These are phyloP conservation scores for Eucalyptus cloeziana DNA, from an alignment of 345 rosid species.

Conservation along the genomic window DNA sequence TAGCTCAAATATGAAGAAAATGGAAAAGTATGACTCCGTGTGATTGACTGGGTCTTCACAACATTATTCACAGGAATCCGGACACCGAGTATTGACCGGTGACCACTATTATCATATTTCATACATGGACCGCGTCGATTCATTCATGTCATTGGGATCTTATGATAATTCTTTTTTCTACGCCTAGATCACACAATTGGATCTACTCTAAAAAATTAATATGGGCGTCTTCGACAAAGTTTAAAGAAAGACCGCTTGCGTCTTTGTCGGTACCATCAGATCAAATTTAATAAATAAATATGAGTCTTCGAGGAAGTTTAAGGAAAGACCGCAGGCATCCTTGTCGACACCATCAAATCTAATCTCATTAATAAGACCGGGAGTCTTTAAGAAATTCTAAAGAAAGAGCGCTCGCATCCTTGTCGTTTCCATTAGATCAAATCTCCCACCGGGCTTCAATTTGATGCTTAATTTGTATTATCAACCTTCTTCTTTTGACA, in stretches of 20 bases:
- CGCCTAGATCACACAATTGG: neutral
- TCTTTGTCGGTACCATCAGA: neutral
- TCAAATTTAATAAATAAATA: neutral
- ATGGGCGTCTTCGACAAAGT: neutral
- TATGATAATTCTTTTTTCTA: neutral
- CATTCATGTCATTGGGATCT: neutral
- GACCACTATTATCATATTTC: neutral
- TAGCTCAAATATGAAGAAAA: neutral
- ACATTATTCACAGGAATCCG: neutral
- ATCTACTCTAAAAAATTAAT: neutral
- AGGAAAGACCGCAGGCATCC: neutral
- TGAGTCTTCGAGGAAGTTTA: neutral
- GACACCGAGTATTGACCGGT: neutral
- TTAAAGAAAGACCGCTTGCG: neutral
- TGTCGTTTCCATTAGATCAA: neutral
- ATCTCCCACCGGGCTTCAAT: neutral
- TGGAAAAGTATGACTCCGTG: neutral
- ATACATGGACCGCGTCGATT: neutral
- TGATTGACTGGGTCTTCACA: neutral
- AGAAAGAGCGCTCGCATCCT: neutral
- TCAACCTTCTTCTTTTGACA: neutral
- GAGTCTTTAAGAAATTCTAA: neutral
- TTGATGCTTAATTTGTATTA: neutral
- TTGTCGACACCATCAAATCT: neutral
- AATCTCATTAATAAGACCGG: too few species aligned